Evolutionary conservation across 2,329 filamentous ascomycete species (phyloP).

Genomic region (Grosmannia clavigera): DNA sequence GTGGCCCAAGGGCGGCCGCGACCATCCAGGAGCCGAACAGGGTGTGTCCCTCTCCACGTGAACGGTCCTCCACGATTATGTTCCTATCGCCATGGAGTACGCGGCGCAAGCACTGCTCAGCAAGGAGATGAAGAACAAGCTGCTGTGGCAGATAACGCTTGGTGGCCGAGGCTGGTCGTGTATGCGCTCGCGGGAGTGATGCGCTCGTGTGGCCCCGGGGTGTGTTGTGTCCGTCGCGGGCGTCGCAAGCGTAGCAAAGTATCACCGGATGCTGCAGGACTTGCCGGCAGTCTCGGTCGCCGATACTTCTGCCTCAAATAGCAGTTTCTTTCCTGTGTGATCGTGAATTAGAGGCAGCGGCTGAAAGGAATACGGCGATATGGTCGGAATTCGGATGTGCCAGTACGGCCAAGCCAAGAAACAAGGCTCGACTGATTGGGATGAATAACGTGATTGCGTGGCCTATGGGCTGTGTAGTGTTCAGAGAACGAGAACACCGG

Average conservation of each 20-base stretch:
- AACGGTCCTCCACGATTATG: background rate
- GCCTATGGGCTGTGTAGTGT: background rate
- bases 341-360: background rate
- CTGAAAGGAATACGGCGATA: background rate
- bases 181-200: background rate
- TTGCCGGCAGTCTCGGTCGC: background rate
- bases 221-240: background rate
- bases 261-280: background rate
- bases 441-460: background rate
- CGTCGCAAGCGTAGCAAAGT: background rate
- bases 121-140: background rate
- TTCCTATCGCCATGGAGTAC: slow-evolving; percentile 3
- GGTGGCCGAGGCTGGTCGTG: background rate
- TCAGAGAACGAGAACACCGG: background rate
- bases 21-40: slow-evolving; percentile 9
- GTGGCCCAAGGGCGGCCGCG: background rate
- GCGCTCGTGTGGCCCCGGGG: background rate
- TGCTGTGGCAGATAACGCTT: background rate
- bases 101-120: background rate
- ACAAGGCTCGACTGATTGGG: background rate
- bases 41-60: background rate
- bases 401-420: background rate
- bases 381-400: background rate
- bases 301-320: background rate
- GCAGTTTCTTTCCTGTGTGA: background rate